phyloP scores from a whole-genome alignment of 768 basidiomycete genomes.

The Agaricus sinodeliciosus region DNA sequence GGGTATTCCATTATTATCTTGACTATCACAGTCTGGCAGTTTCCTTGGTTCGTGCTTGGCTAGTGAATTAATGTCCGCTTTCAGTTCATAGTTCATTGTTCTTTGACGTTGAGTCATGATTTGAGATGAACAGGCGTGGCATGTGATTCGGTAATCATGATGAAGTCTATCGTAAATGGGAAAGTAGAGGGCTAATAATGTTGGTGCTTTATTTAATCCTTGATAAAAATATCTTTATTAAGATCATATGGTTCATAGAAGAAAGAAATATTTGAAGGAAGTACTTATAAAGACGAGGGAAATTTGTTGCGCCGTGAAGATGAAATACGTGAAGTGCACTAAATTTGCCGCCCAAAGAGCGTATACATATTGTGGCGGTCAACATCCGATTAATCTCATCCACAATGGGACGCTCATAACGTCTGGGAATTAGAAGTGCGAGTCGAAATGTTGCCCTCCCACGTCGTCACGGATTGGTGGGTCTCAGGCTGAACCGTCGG shows the following conservation, averaged over 20 bases:
- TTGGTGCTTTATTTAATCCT: not conserved
- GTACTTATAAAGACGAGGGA: not conserved
- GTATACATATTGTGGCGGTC: no score
- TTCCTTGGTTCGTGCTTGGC: not conserved
- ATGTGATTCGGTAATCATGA: not conserved
- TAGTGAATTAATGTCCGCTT: not conserved
- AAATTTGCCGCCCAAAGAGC: not conserved
- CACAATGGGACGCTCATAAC: not conserved
- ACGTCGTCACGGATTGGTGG: no score
- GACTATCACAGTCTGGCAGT: not conserved
- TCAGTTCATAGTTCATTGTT: not conserved
- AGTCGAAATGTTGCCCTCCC: no score
- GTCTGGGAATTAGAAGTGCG: not conserved
- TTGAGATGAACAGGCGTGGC: not conserved
- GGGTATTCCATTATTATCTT: not conserved
- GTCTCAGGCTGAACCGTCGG: no score
- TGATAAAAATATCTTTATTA: not conserved
- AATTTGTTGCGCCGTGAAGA: not conserved
- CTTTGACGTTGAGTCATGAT: slow-evolving; percentile 2
- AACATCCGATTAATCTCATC: no score
- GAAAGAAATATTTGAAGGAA: slow-evolving; percentile 5
- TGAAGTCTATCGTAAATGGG: not conserved
- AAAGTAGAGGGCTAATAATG: not conserved
- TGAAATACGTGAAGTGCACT: not conserved
- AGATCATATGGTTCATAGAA: not conserved